Conservation (phyloP, 192 early-diverging fungal species). For the Umbelopsis sp. region DNA sequence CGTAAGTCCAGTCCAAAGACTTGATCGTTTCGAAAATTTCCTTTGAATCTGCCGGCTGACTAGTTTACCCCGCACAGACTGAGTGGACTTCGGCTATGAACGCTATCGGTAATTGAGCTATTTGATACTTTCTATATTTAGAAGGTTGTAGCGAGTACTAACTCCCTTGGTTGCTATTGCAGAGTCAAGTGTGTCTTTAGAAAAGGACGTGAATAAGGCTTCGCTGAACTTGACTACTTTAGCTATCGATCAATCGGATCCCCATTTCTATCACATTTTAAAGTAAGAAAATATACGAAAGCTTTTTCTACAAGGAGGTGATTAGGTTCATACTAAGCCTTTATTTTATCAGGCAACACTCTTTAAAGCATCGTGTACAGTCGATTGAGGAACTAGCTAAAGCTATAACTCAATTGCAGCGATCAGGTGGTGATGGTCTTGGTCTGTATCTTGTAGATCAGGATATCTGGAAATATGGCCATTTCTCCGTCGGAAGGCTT, state of each 20-base stretch:
- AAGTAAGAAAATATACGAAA: constrained; percentile 21
- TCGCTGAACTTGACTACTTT: constrained; percentile 44
- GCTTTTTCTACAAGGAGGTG: no score
- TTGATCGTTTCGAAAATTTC: neutral
- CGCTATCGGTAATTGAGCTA: constrained; percentile 34
- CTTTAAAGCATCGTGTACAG: constrained; percentile 45
- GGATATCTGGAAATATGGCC: constrained; percentile 35
- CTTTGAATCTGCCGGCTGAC: neutral
- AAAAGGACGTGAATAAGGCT: constrained; percentile 50
- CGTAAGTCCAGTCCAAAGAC: neutral
- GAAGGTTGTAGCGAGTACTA: neutral
- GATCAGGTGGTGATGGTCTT: constrained; percentile 50
- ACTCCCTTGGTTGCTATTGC: neutral
- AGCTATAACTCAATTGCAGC: constrained; percentile 47
- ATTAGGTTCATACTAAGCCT: neutral
- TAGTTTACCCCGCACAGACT: neutral
- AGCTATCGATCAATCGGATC: constrained; percentile 43
- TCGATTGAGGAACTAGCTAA: constrained; percentile 50
- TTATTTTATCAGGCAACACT: neutral
- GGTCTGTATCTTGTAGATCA: constrained; percentile 52
- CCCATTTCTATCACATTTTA: constrained; percentile 45
- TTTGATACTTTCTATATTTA: neutral
- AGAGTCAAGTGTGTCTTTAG: constrained; percentile 22
- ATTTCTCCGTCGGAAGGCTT: constrained; percentile 11
- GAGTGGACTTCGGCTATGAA: constrained; percentile 53